These are phyloP conservation scores for Mucor circinelloides DNA, from an alignment of 371 early-diverging fungal species.

Conservation along the genomic window DNA sequence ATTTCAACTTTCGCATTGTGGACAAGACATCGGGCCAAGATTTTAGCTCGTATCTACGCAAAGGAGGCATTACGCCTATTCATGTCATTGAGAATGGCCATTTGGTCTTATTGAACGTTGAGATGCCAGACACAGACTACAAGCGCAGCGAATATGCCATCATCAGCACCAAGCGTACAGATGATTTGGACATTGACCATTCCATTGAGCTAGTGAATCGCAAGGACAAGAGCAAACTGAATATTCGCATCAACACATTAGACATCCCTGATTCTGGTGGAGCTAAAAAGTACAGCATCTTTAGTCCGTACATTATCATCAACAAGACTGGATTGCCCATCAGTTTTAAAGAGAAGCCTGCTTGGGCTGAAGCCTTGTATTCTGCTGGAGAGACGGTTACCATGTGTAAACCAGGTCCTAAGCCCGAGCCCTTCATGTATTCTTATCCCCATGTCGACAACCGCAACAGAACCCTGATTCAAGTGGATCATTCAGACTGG, in stretches of 20 bases:
- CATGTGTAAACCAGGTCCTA: conserved; percentile 35
- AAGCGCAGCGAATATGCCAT: conserved; percentile 80
- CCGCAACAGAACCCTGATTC: conserved; percentile 80
- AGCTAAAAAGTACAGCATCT: conserved; percentile 67
- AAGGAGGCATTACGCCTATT: conserved; percentile 77
- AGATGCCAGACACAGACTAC: conserved; percentile 75
- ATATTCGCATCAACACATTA: conserved; percentile 59
- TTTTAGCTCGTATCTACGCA: conserved; percentile 62
- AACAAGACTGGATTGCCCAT: conserved; percentile 91
- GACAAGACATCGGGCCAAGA: conserved; percentile 75
- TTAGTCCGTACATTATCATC: conserved; percentile 80
- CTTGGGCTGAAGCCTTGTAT: conserved; percentile 74
- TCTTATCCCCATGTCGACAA: conserved; percentile 87
- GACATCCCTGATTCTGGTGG: conserved; percentile 72
- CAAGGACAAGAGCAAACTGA: conserved; percentile 68
- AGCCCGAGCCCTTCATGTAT: conserved; percentile 88
- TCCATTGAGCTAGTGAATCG: conserved; percentile 68
- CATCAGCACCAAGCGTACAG: conserved; percentile 77
- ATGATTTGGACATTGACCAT: conserved; percentile 72
- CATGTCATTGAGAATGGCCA: conserved; percentile 88
- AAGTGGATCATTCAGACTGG: conserved; percentile 85
- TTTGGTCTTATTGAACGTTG: conserved; percentile 75
- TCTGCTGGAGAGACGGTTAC: conserved; percentile 65
- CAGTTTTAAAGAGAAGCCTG: conserved; percentile 76
- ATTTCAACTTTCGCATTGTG: conserved; percentile 76